A percentile compares a stretch with the other conserved stretches of the same genome.
Conservation (phyloP, 805 yeast species). For the Cephaloascus albidus region DNA sequence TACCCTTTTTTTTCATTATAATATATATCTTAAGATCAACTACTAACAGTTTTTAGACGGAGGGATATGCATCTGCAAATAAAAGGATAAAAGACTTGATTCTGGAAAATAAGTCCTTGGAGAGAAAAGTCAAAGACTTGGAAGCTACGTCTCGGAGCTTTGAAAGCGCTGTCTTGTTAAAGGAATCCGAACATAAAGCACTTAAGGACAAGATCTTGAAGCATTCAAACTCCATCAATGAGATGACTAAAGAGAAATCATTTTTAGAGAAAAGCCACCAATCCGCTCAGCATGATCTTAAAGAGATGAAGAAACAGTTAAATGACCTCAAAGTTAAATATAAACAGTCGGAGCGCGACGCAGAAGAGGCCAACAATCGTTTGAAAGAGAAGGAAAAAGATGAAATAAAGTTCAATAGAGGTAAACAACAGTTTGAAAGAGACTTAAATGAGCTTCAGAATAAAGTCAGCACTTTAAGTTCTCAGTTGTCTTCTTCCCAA, state of each 20-base stretch:
- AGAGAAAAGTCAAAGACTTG: conserved; percentile 24
- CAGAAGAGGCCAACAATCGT: conserved; percentile 28
- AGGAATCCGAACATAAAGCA: conserved; percentile 21
- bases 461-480: conserved; percentile 1
- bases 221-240: conserved; percentile 11
- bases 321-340: conserved; percentile 15
- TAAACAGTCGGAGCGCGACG: conserved; percentile 35
- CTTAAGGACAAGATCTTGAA: conserved; percentile 13
- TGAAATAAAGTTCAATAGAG: conserved; percentile 7
- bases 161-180: conserved; percentile 20
- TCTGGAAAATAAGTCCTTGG: conserved; percentile 34
- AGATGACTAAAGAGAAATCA: conserved; percentile 4
- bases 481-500: not conserved
- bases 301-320: conserved; percentile 10
- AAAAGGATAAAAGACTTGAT: conserved; percentile 25
- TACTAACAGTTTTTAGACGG: conserved; percentile 5
- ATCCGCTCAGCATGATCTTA: not conserved
- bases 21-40: conserved; percentile 1
- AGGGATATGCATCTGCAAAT: conserved; percentile 17
- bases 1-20: conserved; percentile 1
- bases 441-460: conserved; percentile 4
- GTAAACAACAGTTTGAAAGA: conserved; percentile 7
- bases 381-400: conserved; percentile 32
- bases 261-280: not conserved
- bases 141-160: conserved; percentile 22